Conservation (phyloP, 1,139 yeast genomes). For the Pichia sp. region DNA sequence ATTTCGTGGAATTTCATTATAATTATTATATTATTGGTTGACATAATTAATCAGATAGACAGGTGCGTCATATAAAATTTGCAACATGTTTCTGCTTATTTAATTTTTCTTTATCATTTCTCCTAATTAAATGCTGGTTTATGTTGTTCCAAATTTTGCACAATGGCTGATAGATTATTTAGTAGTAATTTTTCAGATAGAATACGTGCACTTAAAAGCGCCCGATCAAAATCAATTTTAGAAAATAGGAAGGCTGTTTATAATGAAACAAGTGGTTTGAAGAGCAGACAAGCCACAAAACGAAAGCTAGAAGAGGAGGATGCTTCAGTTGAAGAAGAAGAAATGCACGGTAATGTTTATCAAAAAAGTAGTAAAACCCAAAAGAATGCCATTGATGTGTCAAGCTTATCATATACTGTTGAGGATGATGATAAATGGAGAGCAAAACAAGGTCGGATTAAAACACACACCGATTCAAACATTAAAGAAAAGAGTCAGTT, state of each 20-base stretch:
- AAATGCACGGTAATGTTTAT: no score
- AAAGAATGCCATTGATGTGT: conserved; percentile 41
- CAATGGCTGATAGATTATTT: not conserved
- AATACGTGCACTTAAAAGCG: conserved; percentile 6
- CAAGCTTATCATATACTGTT: conserved; percentile 52
- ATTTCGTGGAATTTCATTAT: no score
- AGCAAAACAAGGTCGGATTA: conserved; percentile 32
- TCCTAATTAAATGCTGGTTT: no score
- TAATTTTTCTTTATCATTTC: no score
- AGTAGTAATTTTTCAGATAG: not conserved
- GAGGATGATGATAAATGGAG: conserved; percentile 69
- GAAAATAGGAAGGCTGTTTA: conserved; percentile 15
- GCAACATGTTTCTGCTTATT: no score
- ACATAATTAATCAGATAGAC: no score
- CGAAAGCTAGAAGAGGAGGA: conserved; percentile 31
- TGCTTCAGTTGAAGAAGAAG: conserved; percentile 28
- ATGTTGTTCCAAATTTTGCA: no score
- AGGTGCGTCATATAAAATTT: no score
- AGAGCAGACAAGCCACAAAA: not conserved
- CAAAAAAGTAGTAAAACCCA: no score
- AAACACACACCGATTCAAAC: conserved; percentile 17
- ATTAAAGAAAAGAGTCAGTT: conserved; percentile 23
- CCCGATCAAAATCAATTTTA: conserved; percentile 5
- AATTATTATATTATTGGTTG: no score
- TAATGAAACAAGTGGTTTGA: conserved; percentile 12